Evolutionary conservation across 2,329 filamentous ascomycete species (phyloP).

Genomic region (Penicillium sp.): DNA sequence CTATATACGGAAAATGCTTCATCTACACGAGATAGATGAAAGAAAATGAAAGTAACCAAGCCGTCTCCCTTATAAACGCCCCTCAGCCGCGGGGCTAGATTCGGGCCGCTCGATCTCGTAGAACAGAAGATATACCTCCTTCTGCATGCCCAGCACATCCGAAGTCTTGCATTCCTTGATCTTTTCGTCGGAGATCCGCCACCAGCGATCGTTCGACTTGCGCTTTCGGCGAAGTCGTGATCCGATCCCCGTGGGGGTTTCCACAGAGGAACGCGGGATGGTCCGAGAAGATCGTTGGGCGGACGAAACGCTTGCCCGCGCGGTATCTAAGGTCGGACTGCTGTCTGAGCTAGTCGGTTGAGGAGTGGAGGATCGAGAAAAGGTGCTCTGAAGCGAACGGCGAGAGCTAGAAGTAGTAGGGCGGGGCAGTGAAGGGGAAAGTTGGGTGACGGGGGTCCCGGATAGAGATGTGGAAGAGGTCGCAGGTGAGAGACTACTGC

Average conservation of each 20-base stretch:
- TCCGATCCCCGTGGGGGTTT: constrained; percentile 21
- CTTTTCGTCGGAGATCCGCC: constrained; percentile 97
- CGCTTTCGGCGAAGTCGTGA: constrained; percentile 58
- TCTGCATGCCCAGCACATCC: constrained; percentile 90
- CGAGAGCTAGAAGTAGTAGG: constrained; percentile 34
- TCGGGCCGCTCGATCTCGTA: constrained; percentile 74
- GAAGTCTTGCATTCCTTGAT: constrained; percentile 90
- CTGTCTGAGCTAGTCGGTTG: constrained; percentile 27
- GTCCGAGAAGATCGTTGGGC: constrained; percentile 24
- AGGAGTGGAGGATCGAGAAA: constrained; percentile 27
- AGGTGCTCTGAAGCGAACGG: constrained; percentile 34
- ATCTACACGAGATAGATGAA: neutral
- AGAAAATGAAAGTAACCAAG: neutral
- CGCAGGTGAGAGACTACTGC: constrained; percentile 32
- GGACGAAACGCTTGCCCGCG: constrained; percentile 27
- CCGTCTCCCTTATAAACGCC: neutral
- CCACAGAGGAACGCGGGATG: constrained; percentile 26
- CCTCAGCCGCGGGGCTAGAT: constrained; percentile 3
- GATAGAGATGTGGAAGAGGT: constrained; percentile 39
- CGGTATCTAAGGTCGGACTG: constrained; percentile 27
- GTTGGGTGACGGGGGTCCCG: constrained; percentile 22
- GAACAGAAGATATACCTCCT: constrained; percentile 93
- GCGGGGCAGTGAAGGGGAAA: constrained; percentile 21
- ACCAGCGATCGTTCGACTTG: constrained; percentile 76
- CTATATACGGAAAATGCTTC: neutral